phyloP scores from a whole-genome alignment of 73 alveolate species.

The Paramecium biaurelia region DNA sequence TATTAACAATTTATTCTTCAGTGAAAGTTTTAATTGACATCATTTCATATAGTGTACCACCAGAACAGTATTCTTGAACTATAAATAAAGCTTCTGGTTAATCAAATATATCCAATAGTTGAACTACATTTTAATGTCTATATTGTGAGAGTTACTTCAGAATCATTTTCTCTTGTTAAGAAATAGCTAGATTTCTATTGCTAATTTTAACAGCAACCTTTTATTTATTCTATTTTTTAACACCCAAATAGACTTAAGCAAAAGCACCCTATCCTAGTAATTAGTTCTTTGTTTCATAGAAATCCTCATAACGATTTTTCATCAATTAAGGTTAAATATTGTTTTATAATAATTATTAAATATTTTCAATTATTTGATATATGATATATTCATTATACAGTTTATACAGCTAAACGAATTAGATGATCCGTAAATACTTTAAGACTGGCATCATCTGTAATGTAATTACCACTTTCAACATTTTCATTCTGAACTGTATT shows the following conservation, averaged over 20 bases:
- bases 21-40: background rate
- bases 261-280: conserved; percentile 45
- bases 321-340: background rate
- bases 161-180: conserved; percentile 5
- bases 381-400: background rate
- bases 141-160: background rate
- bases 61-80: conserved; percentile 20
- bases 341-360: background rate
- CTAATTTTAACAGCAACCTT: conserved; percentile 35
- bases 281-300: background rate
- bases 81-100: background rate
- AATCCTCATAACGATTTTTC: conserved; percentile 22
- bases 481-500: conserved; percentile 74
- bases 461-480: conserved; percentile 83
- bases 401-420: conserved; percentile 84
- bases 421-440: conserved; percentile 93
- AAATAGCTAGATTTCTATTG: background rate
- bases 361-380: background rate
- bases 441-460: conserved; percentile 94
- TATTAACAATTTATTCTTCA: conserved; percentile 29
- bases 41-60: conserved; percentile 34
- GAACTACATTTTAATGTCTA: background rate
- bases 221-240: background rate
- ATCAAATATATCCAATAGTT: conserved; percentile 32
- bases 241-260: conserved; percentile 24